These are phyloP conservation scores for Paecilomyces formosus DNA, from an alignment of 2,329 filamentous ascomycete genomes.

Conservation along the genomic window DNA sequence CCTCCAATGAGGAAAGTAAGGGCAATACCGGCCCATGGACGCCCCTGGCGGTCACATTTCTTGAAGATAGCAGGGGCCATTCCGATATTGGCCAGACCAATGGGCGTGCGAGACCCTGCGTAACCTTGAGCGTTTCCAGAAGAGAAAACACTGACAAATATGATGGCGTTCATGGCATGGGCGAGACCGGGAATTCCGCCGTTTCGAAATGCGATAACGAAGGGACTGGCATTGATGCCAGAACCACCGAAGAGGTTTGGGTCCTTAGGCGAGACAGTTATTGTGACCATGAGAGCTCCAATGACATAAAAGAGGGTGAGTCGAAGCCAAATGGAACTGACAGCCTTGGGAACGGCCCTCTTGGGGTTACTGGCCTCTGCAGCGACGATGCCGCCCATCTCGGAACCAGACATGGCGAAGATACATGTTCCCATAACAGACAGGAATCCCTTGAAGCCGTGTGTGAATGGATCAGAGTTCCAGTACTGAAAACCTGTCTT, in stretches of 20 bases:
- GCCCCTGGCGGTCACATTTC: not conserved
- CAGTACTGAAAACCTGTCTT: conserved; percentile 41
- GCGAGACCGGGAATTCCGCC: conserved; percentile 33
- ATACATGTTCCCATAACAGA: conserved; percentile 30
- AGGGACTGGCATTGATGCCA: conserved; percentile 40
- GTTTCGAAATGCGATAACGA: conserved; percentile 36
- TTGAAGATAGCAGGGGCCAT: conserved; percentile 23
- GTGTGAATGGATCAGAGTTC: conserved; percentile 34
- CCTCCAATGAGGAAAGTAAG: conserved; percentile 46
- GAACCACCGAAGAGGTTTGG: conserved; percentile 32
- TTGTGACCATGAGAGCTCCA: conserved; percentile 38
- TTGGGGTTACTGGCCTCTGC: conserved; percentile 38
- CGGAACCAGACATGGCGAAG: conserved; percentile 35
- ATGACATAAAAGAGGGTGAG: conserved; percentile 41
- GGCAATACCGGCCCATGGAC: conserved; percentile 19
- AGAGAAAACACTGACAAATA: conserved; percentile 41
- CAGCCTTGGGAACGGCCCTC: conserved; percentile 36
- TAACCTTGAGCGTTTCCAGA: conserved; percentile 40
- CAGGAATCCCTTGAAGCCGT: conserved; percentile 39
- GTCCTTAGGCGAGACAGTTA: conserved; percentile 37
- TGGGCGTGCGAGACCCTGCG: conserved; percentile 36
- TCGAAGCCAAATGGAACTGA: conserved; percentile 41
- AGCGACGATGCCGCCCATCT: conserved; percentile 37
- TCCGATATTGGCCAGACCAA: conserved; percentile 37
- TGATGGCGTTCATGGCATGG: conserved; percentile 44